Evolutionary conservation across 257 asterid genomes (phyloP).

Genomic region (Gentiana straminea): DNA sequence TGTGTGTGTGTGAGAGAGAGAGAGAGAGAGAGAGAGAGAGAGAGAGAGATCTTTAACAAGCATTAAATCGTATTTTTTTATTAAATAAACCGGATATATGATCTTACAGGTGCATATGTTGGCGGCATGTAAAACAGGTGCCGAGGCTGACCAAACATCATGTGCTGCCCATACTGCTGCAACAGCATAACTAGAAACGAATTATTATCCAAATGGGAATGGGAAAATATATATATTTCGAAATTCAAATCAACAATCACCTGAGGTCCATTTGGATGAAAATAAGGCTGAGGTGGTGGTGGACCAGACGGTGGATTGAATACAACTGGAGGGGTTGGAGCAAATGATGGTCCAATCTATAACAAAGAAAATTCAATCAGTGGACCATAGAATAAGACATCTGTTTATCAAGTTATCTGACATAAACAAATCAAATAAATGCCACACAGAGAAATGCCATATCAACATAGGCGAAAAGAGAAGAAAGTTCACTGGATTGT

Average conservation of each 20-base stretch:
- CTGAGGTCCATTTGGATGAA: constrained; percentile 90
- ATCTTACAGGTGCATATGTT: constrained; percentile 64
- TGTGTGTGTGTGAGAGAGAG: too few species aligned
- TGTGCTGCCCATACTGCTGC: constrained; percentile 76
- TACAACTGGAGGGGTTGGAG: constrained; percentile 62
- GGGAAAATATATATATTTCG: neutral
- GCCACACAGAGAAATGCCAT: too few species aligned
- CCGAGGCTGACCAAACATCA: constrained; percentile 87
- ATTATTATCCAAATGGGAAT: neutral
- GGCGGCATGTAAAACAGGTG: constrained; percentile 73
- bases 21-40: too few species aligned
- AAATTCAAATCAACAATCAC: constrained; percentile 25
- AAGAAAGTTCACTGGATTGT: too few species aligned
- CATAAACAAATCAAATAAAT: neutral
- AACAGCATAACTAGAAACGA: neutral
- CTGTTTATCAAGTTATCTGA: neutral
- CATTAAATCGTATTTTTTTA: neutral
- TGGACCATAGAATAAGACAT: neutral
- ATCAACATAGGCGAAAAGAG: too few species aligned
- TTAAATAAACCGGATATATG: neutral
- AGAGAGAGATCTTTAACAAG: too few species aligned
- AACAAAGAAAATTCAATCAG: constrained; percentile 2
- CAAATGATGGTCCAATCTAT: constrained; percentile 68
- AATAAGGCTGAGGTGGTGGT: constrained; percentile 54
- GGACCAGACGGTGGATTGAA: constrained; percentile 69